Evolutionary conservation across 75 land plant genomes (phyloP).

Genomic region (Cryptomeria japonica): DNA sequence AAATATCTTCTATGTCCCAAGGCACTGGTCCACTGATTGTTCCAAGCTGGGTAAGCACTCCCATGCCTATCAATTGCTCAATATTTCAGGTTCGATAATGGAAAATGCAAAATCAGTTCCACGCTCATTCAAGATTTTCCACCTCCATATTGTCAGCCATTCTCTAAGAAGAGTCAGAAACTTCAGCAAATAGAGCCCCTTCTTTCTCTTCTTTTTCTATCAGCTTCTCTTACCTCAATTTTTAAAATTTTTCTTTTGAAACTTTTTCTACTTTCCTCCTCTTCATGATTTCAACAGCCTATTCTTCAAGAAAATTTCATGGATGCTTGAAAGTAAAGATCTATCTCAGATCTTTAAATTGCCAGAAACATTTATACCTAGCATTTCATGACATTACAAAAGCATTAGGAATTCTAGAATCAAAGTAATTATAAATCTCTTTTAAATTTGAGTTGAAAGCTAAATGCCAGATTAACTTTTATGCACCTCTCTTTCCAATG

Average conservation of each 20-base stretch:
- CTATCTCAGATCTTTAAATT: not conserved
- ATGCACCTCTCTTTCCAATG: conserved; percentile 89
- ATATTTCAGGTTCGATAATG: not conserved
- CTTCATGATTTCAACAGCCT: conserved; percentile 92
- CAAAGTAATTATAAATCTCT: not conserved
- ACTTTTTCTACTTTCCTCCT: conserved; percentile 83
- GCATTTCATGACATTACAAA: not conserved
- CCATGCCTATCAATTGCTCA: not conserved
- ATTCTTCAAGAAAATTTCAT: conserved; percentile 96
- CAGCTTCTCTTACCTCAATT: conserved; percentile 84
- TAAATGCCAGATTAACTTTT: not conserved
- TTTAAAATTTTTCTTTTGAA: conserved; percentile 88
- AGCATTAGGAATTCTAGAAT: not conserved
- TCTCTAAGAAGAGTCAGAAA: not conserved
- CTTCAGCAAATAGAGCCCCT: too few relatives aligned
- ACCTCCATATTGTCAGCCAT: not conserved
- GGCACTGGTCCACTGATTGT: too few relatives aligned
- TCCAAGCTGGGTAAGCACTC: conserved; percentile 5
- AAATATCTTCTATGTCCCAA: too few relatives aligned
- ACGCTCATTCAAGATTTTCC: not conserved
- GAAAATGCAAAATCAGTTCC: not conserved
- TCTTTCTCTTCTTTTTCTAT: conserved; percentile 78
- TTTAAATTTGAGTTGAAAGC: conserved; percentile 1
- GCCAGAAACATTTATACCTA: not conserved
- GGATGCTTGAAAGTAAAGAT: conserved; percentile 18